Conservation (phyloP, 2,329 filamentous ascomycete species). For the Salinomyces thailandicus region DNA sequence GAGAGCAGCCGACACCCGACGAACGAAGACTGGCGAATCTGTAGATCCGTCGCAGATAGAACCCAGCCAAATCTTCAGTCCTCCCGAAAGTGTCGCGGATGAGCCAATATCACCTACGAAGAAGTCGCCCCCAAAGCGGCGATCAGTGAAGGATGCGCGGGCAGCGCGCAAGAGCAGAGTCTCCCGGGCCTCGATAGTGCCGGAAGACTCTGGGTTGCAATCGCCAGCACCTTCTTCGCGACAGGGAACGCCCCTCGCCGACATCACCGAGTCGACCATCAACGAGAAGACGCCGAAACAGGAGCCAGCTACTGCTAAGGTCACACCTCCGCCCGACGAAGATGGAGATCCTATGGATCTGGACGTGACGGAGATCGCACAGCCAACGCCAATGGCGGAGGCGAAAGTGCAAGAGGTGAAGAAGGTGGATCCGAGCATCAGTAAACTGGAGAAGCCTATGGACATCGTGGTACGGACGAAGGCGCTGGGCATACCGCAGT, state of each 20-base stretch:
- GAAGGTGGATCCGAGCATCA: conserved; percentile 65
- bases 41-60: conserved; percentile 54
- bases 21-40: conserved; percentile 39
- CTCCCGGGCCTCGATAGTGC: conserved; percentile 30
- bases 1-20: conserved; percentile 31
- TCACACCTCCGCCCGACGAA: conserved; percentile 9
- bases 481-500: conserved; percentile 50
- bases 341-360: conserved; percentile 1
- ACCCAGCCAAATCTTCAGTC: conserved; percentile 50
- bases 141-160: conserved; percentile 42
- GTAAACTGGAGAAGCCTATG: conserved; percentile 77
- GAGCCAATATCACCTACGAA: conserved; percentile 46
- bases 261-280: conserved; percentile 59
- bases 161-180: conserved; percentile 30
- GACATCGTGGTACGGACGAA: conserved; percentile 86
- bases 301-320: background rate
- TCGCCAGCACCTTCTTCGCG: conserved; percentile 26
- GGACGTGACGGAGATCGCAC: conserved; percentile 17
- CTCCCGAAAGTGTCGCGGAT: conserved; percentile 41
- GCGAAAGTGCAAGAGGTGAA: conserved; percentile 42
- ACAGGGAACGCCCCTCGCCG: conserved; percentile 53
- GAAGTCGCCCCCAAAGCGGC: conserved; percentile 57
- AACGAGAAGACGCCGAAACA: conserved; percentile 48
- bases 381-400: conserved; percentile 16
- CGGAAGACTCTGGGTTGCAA: conserved; percentile 26